A percentile compares a stretch with the other conserved stretches of the same genome.
These are phyloP conservation scores for Lepraria neglecta DNA, from an alignment of 495 filamentous ascomycete genomes.

Conservation along the genomic window DNA sequence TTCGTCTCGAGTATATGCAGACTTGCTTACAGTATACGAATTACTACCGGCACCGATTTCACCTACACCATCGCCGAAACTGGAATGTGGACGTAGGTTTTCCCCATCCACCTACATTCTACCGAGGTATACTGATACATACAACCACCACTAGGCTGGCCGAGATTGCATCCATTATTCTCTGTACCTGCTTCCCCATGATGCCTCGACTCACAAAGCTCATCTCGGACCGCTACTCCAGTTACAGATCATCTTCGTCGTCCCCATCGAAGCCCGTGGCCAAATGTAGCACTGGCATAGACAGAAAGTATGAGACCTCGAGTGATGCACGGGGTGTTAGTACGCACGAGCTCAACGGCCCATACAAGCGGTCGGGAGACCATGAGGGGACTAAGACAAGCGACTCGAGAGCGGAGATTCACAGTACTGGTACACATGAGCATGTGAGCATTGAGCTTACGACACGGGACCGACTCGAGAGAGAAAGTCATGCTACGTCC, in stretches of 20 bases:
- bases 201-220: slow-evolving; percentile 13
- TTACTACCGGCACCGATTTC: not conserved
- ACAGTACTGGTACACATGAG: not conserved
- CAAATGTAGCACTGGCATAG: not conserved
- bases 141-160: not conserved
- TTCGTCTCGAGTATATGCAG: slow-evolving; percentile 20
- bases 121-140: not conserved
- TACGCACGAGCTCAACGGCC: not conserved
- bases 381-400: not conserved
- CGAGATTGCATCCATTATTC: slow-evolving; percentile 16
- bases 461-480: not conserved
- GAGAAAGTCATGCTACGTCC: not conserved
- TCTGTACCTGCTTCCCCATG: slow-evolving; percentile 20
- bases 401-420: not conserved
- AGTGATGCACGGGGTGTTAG: too few species aligned
- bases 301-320: not conserved
- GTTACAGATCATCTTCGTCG: not conserved
- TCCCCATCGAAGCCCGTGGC: too few species aligned
- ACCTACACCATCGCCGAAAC: slow-evolving; percentile 7
- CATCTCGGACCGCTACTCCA: not conserved
- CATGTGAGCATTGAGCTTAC: not conserved
- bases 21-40: slow-evolving; percentile 7
- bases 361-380: not conserved
- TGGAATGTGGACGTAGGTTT: slow-evolving; percentile 4
- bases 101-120: too few species aligned